phyloP scores from a whole-genome alignment of 768 basidiomycete species.

The Leccinum disarticulatum region DNA sequence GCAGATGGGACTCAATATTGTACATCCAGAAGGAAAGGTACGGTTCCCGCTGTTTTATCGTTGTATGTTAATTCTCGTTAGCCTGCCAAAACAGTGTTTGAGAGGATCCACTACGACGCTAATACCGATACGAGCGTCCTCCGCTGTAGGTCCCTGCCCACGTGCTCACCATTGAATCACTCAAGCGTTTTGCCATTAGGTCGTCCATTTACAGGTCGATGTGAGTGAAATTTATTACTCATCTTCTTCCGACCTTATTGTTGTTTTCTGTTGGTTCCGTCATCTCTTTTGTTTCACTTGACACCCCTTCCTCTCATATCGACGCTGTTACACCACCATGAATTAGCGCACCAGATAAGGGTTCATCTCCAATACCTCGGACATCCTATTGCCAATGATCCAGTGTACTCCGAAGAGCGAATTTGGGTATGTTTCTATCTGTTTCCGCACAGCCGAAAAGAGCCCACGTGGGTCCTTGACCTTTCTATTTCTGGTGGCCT shows the following conservation, averaged over 20 bases:
- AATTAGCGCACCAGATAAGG: constrained; percentile 89
- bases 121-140: constrained; percentile 84
- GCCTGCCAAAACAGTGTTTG: constrained; percentile 90
- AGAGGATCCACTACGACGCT: constrained; percentile 74
- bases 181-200: constrained; percentile 43
- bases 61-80: constrained; percentile 30
- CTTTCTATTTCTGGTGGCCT: background rate
- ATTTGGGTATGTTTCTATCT: constrained; percentile 61
- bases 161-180: background rate
- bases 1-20: constrained; percentile 95
- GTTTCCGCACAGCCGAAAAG: background rate
- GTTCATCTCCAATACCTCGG: constrained; percentile 97
- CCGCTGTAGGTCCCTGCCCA: constrained; percentile 53
- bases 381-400: constrained; percentile 92
- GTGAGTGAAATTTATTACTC: constrained; percentile 46
- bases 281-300: background rate
- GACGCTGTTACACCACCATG: constrained; percentile 6
- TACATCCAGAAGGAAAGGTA: constrained; percentile 94
- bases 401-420: constrained; percentile 78
- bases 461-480: background rate
- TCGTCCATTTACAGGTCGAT: constrained; percentile 87
- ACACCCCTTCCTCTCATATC: background rate
- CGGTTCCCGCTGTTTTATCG: constrained; percentile 1
- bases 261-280: background rate
- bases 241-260: background rate